Base-by-base conservation (phyloP, 1,284 basidiomycete genomes). In the Athelia psychrophila region DNA sequence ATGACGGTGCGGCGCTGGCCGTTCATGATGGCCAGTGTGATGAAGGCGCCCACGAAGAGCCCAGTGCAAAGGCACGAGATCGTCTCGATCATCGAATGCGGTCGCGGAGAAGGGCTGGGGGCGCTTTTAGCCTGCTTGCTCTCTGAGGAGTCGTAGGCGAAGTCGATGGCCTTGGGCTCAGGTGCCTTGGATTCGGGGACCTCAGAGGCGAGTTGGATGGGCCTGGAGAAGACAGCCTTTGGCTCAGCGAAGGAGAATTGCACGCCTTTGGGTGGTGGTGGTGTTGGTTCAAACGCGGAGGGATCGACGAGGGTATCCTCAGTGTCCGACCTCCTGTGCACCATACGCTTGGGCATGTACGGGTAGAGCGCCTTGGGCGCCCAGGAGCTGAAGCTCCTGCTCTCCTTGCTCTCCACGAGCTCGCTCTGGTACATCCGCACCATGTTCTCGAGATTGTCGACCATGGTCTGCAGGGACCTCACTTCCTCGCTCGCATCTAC, bases 1-100 rank as follows among this genome's bases (percentile, higher is more conserved):
- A 82, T 61, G 58, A 82, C 62, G 30, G 76, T 75, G 60, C 77
- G 73, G 56, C 79, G 73, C 56, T 81, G 80, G 33, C 72, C 71
- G 30, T 74, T 76, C 56, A 80, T 62, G 47, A 79, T 62, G 54
- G 71, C 79, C 24, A 79, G 63, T 2, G 80, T 76, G 53, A 82
- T 69, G 54, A 81, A 73, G 10, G 80, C 77, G 18, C 80, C 80
- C 49, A 83, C 65, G 19, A 83, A 62, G 55, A 81, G 77, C 25
- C 81, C 80, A 10, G 79, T 79, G 27, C 80, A 69, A 18, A 81
- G 59, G 58, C 74, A 80, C 25, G 79, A 78, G 4, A 77, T 73
- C 16, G 72, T 76, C 47, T 77, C 77, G 10, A 64, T 49, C n/a
- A 73, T 58, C 32, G 65, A 67, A 48, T 62, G 60, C 22, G 70